These are phyloP conservation scores for Ophiostoma fasciatum DNA, from an alignment of 2,329 filamentous ascomycete genomes.

Conservation along the genomic window DNA sequence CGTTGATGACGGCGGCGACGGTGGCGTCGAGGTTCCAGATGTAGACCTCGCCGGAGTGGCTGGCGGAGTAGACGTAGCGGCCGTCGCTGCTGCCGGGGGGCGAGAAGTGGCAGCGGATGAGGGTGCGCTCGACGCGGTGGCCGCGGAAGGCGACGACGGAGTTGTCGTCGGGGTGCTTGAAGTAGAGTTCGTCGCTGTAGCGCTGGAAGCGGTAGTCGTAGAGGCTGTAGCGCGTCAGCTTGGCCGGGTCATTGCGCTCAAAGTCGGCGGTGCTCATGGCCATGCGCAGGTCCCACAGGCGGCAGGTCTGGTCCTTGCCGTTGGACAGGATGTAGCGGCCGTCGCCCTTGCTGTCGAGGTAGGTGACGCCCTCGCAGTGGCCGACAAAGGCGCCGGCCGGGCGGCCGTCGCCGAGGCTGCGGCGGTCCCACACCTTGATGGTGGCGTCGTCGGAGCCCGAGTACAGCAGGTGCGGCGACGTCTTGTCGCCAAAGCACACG, in stretches of 20 bases:
- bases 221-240: conserved; percentile 48
- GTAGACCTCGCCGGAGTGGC: conserved; percentile 76
- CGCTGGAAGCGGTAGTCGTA: conserved; percentile 63
- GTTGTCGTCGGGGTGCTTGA: conserved; percentile 70
- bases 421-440: conserved; percentile 89
- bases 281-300: conserved; percentile 88
- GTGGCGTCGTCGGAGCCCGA: conserved; percentile 91
- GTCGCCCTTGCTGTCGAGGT: conserved; percentile 56
- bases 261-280: conserved; percentile 63
- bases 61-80: conserved; percentile 85
- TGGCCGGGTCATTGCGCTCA: conserved; percentile 37
- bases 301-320: conserved; percentile 92
- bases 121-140: conserved; percentile 73
- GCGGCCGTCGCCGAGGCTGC: conserved; percentile 76
- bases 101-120: conserved; percentile 92
- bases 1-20: conserved; percentile 61
- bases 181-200: conserved; percentile 52
- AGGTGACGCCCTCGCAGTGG: conserved; percentile 51
- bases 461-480: conserved; percentile 85
- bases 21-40: conserved; percentile 88
- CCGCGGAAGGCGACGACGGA: conserved; percentile 87
- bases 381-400: conserved; percentile 52
- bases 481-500: conserved; percentile 83
- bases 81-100: conserved; percentile 75
- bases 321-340: conserved; percentile 81